Evolutionary conservation across 306 rosid species (phyloP).

Genomic region (Abrus pulchellus): DNA sequence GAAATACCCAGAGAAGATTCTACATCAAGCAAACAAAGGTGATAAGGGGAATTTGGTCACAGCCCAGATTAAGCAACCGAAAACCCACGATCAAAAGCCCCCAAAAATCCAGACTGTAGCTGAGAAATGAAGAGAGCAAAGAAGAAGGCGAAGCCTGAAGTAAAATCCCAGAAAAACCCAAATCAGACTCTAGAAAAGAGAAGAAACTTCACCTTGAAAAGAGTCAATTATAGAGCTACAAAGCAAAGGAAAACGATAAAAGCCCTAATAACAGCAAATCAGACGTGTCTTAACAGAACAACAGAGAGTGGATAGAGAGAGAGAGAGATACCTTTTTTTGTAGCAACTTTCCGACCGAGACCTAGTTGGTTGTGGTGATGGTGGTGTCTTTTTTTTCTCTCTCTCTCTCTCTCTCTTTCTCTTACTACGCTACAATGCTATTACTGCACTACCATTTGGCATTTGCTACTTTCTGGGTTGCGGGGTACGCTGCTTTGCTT

Average conservation of each 20-base stretch:
- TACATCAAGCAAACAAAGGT: constrained; percentile 18
- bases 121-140: constrained; percentile 34
- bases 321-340: constrained; percentile 56
- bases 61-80: constrained; percentile 37
- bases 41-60: constrained; percentile 30
- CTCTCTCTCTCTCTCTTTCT: constrained; percentile 14
- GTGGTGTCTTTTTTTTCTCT: constrained; percentile 43
- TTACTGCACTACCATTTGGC: constrained; percentile 46
- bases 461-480: constrained; percentile 56
- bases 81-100: constrained; percentile 39
- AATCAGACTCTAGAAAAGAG: constrained; percentile 40
- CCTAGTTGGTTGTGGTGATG: constrained; percentile 61
- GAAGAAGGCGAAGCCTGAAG: constrained; percentile 34
- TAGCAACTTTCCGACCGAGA: constrained; percentile 81
- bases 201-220: constrained; percentile 28
- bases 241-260: constrained; percentile 53
- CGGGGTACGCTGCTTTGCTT: constrained; percentile 40
- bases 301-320: constrained; percentile 40
- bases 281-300: constrained; percentile 49
- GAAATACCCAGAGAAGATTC: constrained; percentile 21
- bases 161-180: constrained; percentile 20
- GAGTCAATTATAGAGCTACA: constrained; percentile 48
- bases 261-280: constrained; percentile 61
- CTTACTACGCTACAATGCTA: constrained; percentile 45
- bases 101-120: constrained; percentile 38